These are phyloP conservation scores for Nicotiana undulata DNA, from an alignment of 257 asterid species.

Conservation along the genomic window DNA sequence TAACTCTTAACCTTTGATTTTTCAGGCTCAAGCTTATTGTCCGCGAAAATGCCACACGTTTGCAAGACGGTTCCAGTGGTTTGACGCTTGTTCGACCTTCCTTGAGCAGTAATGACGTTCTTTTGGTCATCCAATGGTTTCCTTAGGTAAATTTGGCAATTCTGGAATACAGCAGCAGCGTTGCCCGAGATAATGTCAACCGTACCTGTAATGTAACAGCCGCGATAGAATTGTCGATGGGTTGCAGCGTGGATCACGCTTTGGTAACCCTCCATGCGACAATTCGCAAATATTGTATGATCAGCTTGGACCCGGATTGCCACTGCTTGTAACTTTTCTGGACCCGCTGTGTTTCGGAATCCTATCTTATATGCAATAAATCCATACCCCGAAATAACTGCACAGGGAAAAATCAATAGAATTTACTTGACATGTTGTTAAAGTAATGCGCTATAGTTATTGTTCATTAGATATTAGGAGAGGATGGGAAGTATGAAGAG, in stretches of 20 bases:
- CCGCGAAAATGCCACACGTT: slow-evolving; percentile 50
- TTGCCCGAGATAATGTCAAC: slow-evolving; percentile 78
- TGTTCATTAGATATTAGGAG: not conserved
- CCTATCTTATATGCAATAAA: slow-evolving; percentile 76
- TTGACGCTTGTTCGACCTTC: slow-evolving; percentile 48
- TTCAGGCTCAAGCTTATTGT: slow-evolving; percentile 34
- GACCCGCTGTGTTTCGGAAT: slow-evolving; percentile 84
- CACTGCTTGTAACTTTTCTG: slow-evolving; percentile 86
- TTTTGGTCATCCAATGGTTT: slow-evolving; percentile 54
- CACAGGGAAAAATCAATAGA: not conserved
- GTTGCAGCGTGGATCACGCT: slow-evolving; percentile 54
- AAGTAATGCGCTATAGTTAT: not conserved
- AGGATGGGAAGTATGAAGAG: not conserved
- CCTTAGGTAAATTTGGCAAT: slow-evolving; percentile 57
- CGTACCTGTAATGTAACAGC: slow-evolving; percentile 70
- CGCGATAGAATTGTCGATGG: slow-evolving; percentile 68
- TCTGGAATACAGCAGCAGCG: slow-evolving; percentile 65
- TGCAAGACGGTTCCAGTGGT: slow-evolving; percentile 70
- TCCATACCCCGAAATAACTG: slow-evolving; percentile 70
- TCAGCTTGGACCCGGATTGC: slow-evolving; percentile 80
- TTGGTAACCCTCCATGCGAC: slow-evolving; percentile 80
- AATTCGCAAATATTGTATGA: slow-evolving; percentile 52
- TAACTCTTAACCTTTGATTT: slow-evolving; percentile 53
- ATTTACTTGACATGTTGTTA: not conserved
- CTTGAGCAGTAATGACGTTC: slow-evolving; percentile 64